Conservation (phyloP, 495 filamentous ascomycete species). For the Thozetella sp. region DNA sequence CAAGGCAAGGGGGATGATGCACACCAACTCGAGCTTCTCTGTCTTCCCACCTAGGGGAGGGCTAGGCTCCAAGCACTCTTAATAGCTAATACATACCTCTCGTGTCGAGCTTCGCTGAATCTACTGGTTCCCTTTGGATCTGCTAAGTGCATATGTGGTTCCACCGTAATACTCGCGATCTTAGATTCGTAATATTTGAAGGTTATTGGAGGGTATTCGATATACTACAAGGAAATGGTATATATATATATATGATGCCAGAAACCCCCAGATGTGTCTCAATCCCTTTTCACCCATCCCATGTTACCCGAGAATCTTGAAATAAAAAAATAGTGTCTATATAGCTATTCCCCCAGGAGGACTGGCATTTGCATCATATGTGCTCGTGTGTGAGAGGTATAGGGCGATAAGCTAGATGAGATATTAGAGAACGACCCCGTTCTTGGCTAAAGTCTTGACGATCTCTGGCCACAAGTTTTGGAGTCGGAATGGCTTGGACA, state of each 20-base stretch:
- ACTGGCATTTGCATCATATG: not conserved
- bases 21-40: not conserved
- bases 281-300: not conserved
- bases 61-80: constrained; percentile 12
- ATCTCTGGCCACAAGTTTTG: constrained; percentile 73
- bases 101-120: constrained; percentile 27
- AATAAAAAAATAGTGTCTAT: constrained; percentile 1
- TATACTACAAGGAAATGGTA: not conserved
- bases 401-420: no score
- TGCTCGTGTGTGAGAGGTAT: not conserved
- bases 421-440: constrained; percentile 4
- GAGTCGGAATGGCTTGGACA: constrained; percentile 80
- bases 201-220: no score
- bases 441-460: constrained; percentile 44
- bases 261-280: constrained; percentile 1
- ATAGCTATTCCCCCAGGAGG: constrained; percentile 1
- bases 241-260: not conserved
- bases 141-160: no score
- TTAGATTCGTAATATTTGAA: not conserved
- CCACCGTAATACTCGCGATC: no score
- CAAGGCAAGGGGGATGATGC: not conserved
- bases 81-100: constrained; percentile 37
- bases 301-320: constrained; percentile 1
- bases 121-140: not conserved
- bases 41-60: constrained; percentile 14